Evolutionary conservation across 2,329 filamentous ascomycete species (phyloP).

Genomic region (Triangularia verruculosa): DNA sequence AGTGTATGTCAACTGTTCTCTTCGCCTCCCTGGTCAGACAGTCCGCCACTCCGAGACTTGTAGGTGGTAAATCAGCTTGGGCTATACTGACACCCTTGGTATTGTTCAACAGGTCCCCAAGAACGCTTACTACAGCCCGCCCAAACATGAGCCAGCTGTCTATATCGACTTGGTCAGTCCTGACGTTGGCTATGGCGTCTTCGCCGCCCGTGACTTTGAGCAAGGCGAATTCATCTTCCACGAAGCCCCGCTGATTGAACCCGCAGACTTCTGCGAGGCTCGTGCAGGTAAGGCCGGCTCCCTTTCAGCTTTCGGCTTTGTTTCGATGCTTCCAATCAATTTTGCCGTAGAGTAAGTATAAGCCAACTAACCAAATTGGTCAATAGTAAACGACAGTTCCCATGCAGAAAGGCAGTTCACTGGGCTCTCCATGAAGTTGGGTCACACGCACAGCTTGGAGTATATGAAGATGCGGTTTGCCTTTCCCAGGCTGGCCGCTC

Average conservation of each 20-base stretch:
- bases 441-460: not conserved
- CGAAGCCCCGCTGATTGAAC: conserved; percentile 28
- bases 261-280: conserved; percentile 20
- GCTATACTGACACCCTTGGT: not conserved
- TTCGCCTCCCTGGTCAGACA: not conserved
- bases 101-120: conserved; percentile 16
- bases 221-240: conserved; percentile 29
- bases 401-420: not conserved
- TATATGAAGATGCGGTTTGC: not conserved
- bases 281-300: conserved; percentile 17
- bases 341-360: too few relatives aligned
- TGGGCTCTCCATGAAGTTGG: not conserved
- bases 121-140: conserved; percentile 8
- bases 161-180: conserved; percentile 22
- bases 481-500: not conserved
- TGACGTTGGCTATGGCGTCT: conserved; percentile 32
- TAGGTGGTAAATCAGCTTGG: not conserved
- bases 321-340: too few relatives aligned
- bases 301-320: too few relatives aligned
- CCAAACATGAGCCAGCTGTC: conserved; percentile 19
- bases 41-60: not conserved
- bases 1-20: conserved; percentile 7
- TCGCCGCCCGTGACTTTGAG: conserved; percentile 27
- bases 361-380: too few relatives aligned
- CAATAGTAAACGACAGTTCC: conserved; percentile 14